Conservation (phyloP, 2,329 filamentous ascomycete species). For the Alternaria metachromatica region DNA sequence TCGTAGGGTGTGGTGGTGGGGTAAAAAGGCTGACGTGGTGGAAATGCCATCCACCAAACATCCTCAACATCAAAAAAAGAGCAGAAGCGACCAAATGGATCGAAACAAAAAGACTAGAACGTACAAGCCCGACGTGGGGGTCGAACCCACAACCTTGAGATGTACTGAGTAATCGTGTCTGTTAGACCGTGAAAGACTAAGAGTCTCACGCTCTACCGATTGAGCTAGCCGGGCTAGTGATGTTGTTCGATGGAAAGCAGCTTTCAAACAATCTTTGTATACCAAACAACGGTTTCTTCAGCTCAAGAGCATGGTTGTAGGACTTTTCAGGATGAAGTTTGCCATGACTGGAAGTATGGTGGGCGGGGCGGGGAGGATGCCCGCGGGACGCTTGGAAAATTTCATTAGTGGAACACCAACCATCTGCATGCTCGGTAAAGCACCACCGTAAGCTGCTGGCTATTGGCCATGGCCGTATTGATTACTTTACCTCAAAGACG, state of each 20-base stretch:
- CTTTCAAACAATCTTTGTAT: accelerated
- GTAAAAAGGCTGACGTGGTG: neutral
- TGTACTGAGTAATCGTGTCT: constrained; percentile 26
- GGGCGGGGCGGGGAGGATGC: neutral
- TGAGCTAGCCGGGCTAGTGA: constrained; percentile 33
- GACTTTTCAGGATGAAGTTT: neutral
- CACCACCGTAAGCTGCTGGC: neutral
- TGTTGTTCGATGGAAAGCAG: constrained; percentile 15
- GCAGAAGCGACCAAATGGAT: neutral
- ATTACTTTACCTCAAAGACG: neutral
- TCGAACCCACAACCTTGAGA: constrained; percentile 19
- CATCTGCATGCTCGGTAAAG: neutral
- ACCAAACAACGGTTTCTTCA: accelerated
- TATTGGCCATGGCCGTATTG: neutral
- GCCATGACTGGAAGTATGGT: neutral
- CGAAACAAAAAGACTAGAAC: neutral
- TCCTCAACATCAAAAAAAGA: neutral
- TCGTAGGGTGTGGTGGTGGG: neutral
- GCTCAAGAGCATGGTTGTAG: neutral
- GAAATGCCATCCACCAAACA: neutral
- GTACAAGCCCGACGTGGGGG: constrained; percentile 15
- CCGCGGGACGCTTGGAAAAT: neutral
- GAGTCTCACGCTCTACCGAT: constrained; percentile 53
- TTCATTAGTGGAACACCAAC: neutral
- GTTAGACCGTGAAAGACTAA: constrained; percentile 34